phyloP scores from a whole-genome alignment of 2,329 filamentous ascomycete species.

The Tympanopsis confertula region DNA sequence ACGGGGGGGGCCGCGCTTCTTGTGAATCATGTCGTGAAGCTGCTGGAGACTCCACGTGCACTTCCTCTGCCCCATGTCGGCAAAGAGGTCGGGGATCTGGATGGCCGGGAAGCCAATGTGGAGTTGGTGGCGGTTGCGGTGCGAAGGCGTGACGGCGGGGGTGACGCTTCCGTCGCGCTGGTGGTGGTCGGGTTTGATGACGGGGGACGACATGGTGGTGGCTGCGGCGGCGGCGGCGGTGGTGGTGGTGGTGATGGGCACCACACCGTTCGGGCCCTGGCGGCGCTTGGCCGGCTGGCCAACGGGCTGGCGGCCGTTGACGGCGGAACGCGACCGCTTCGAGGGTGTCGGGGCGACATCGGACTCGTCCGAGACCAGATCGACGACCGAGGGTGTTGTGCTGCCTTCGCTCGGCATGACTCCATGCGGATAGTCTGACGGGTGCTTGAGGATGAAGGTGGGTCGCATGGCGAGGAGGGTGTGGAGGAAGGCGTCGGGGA shows the following conservation, averaged over 20 bases:
- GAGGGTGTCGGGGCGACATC: background rate
- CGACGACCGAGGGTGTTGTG: too few species aligned
- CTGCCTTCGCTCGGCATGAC: too few species aligned
- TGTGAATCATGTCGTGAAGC: slow-evolving; percentile 42
- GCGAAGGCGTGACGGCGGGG: too few species aligned
- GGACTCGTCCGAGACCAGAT: too few species aligned
- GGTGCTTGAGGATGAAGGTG: slow-evolving; percentile 14
- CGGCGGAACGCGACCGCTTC: background rate
- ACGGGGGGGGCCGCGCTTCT: slow-evolving; percentile 43
- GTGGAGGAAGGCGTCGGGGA: slow-evolving; percentile 18
- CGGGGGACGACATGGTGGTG: too few species aligned
- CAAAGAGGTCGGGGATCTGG: background rate
- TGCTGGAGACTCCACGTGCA: slow-evolving; percentile 32
- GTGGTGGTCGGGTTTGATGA: too few species aligned
- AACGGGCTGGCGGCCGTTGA: too few species aligned
- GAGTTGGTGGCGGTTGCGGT: too few species aligned
- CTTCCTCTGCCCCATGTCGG: background rate
- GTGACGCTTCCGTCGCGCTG: background rate
- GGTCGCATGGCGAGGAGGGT: slow-evolving; percentile 20
- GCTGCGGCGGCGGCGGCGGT: too few species aligned
- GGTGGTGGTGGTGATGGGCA: too few species aligned
- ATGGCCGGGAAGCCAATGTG: too few species aligned
- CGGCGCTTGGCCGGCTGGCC: background rate
- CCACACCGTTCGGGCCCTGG: too few species aligned
- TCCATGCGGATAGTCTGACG: slow-evolving; percentile 10